Evolutionary conservation across 2,329 filamentous ascomycete genomes (phyloP).

Genomic region (Pyricularia pennisetigena): DNA sequence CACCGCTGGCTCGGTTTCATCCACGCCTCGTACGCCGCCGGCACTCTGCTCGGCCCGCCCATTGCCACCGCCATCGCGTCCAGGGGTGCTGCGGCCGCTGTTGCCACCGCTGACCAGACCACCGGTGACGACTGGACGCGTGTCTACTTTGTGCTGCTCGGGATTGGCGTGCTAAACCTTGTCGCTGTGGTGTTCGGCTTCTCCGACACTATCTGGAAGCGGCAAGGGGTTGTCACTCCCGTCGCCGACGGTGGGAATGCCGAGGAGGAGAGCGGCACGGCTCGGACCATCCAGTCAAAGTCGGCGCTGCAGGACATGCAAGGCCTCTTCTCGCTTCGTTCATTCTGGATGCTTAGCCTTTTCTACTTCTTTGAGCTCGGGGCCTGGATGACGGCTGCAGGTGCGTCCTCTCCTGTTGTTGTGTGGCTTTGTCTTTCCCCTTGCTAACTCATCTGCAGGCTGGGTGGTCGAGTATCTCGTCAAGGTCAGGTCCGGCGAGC

Average conservation of each 20-base stretch:
- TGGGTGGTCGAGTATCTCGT: slow-evolving; percentile 60
- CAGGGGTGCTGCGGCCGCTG: slow-evolving; percentile 14
- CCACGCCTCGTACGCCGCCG: slow-evolving; percentile 51
- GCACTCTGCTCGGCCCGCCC: slow-evolving; percentile 47
- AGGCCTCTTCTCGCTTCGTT: slow-evolving; percentile 30
- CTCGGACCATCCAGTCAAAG: slow-evolving; percentile 11
- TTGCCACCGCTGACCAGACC: background rate
- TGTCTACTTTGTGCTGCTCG: slow-evolving; percentile 46
- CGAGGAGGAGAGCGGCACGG: slow-evolving; percentile 19
- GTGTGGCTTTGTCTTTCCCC: background rate
- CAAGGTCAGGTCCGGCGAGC: slow-evolving; percentile 43
- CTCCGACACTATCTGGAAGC: slow-evolving; percentile 28
- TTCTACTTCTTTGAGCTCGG: slow-evolving; percentile 59
- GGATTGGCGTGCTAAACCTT: slow-evolving; percentile 40
- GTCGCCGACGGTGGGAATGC: slow-evolving; percentile 1
- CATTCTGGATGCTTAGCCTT: slow-evolving; percentile 46
- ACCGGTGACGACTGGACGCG: slow-evolving; percentile 34
- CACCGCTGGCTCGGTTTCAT: slow-evolving; percentile 55
- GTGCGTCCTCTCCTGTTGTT: background rate
- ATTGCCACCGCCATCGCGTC: slow-evolving; percentile 40
- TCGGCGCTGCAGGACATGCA: slow-evolving; percentile 21
- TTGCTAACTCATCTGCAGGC: slow-evolving; percentile 20
- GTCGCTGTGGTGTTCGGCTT: slow-evolving; percentile 37
- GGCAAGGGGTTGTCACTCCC: slow-evolving; percentile 4
- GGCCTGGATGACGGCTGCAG: slow-evolving; percentile 37